Evolutionary conservation across 2,329 filamentous ascomycete species (phyloP).

Genomic region (Keithomyces neogunnii): DNA sequence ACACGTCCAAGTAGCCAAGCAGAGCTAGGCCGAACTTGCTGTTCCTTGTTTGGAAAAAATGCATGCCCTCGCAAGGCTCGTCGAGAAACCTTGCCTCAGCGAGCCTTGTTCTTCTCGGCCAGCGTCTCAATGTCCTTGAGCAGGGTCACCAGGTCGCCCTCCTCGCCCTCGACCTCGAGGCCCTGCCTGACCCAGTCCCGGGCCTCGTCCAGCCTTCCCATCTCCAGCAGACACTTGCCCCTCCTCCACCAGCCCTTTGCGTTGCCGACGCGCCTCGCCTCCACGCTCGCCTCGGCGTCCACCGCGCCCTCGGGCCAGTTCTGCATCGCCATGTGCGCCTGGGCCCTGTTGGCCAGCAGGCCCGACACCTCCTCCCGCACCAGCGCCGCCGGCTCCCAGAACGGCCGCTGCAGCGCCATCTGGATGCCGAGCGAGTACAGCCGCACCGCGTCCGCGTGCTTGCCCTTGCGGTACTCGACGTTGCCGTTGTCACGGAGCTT

Average conservation of each 20-base stretch:
- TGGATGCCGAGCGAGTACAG: slow-evolving; percentile 81
- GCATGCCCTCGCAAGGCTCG: too few species aligned
- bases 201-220: slow-evolving; percentile 80
- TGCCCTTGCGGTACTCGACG: slow-evolving; percentile 68
- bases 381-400: slow-evolving; percentile 80
- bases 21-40: too few species aligned
- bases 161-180: slow-evolving; percentile 73
- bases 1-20: too few species aligned
- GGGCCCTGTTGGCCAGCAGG: slow-evolving; percentile 79
- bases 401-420: slow-evolving; percentile 74
- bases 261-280: slow-evolving; percentile 79
- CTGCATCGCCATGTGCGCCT: slow-evolving; percentile 77
- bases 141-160: slow-evolving; percentile 54
- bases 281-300: slow-evolving; percentile 81
- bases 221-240: slow-evolving; percentile 80
- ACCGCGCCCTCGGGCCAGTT: slow-evolving; percentile 79
- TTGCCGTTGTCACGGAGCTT: slow-evolving; percentile 91
- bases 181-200: slow-evolving; percentile 67
- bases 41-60: too few species aligned
- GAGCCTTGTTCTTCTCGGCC: slow-evolving; percentile 30
- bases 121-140: slow-evolving; percentile 52
- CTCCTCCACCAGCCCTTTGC: slow-evolving; percentile 92
- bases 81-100: neutral
- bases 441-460: slow-evolving; percentile 65
- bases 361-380: slow-evolving; percentile 76